Percentiles rank a stretch among this genome's conserved stretches.
Conservation (phyloP, 2,329 filamentous ascomycete species). For the Tolypocladium pustulatum region DNA sequence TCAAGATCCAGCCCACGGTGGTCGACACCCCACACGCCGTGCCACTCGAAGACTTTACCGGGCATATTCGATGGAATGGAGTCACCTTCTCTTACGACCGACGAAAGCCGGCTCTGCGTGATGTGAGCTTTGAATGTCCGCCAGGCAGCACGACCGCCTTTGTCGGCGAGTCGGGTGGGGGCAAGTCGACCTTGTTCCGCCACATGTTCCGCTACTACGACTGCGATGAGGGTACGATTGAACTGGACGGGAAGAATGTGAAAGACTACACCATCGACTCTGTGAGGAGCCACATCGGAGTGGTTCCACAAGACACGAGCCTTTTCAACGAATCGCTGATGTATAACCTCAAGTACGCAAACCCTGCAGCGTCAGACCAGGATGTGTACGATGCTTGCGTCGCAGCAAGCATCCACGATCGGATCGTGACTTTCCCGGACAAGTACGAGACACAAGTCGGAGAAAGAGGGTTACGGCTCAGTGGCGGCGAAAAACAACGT, state of each 20-base stretch:
- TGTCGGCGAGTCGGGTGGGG: conserved; percentile 91
- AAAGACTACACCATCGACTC: conserved; percentile 86
- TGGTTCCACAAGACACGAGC: conserved; percentile 93
- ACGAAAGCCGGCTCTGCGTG: conserved; percentile 73
- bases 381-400: conserved; percentile 73
- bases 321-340: conserved; percentile 90
- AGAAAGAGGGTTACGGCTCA: conserved; percentile 76
- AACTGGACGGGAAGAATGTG: conserved; percentile 76
- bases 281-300: conserved; percentile 81
- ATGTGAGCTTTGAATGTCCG: conserved; percentile 73
- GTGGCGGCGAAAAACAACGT: conserved; percentile 86
- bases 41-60: conserved; percentile 57
- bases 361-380: conserved; percentile 68
- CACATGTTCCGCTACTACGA: conserved; percentile 97
- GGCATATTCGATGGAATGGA: conserved; percentile 77
- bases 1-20: conserved; percentile 92
- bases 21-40: conserved; percentile 61
- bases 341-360: conserved; percentile 90
- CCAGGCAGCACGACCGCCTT: conserved; percentile 93
- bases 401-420: conserved; percentile 86
- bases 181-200: conserved; percentile 93
- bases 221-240: conserved; percentile 65
- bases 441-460: conserved; percentile 84
- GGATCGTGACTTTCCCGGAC: conserved; percentile 81
- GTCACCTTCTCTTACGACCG: conserved; percentile 87